A percentile compares a stretch with the other conserved stretches of the same genome.
Evolutionary conservation across 441 rosid genomes (phyloP).

Genomic region (Erodium moschatum): DNA sequence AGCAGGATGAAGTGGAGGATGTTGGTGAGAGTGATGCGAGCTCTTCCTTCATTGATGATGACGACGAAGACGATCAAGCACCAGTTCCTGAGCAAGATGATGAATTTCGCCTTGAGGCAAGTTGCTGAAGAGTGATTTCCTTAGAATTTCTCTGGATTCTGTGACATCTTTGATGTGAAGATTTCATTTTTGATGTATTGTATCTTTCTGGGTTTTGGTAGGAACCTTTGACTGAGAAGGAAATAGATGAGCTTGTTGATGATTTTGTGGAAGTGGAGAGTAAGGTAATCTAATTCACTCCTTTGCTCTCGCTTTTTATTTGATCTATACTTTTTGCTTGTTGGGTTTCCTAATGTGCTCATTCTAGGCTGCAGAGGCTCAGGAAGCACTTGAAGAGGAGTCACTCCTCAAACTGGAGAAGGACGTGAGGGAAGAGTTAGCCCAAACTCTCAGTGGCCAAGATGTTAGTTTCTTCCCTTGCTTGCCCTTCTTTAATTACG

Average conservation of each 20-base stretch:
- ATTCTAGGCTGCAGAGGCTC: constrained; percentile 94
- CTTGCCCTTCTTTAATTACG: constrained; percentile 15
- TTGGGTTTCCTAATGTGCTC: constrained; percentile 31
- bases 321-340: constrained; percentile 12
- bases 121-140: constrained; percentile 12
- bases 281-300: constrained; percentile 48
- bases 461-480: constrained; percentile 47
- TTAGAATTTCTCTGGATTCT: background rate
- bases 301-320: constrained; percentile 14
- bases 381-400: constrained; percentile 93
- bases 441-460: constrained; percentile 55
- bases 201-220: constrained; percentile 17
- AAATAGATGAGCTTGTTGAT: constrained; percentile 69
- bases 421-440: constrained; percentile 89
- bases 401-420: constrained; percentile 69
- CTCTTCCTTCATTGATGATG: constrained; percentile 44
- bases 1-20: constrained; percentile 42
- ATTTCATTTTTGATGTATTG: background rate
- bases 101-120: constrained; percentile 51
- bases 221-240: constrained; percentile 85
- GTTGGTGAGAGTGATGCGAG: constrained; percentile 33
- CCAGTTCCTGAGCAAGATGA: constrained; percentile 48
- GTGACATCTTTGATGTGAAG: background rate
- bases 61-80: constrained; percentile 38
- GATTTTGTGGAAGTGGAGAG: constrained; percentile 86